Evolutionary conservation across 1,139 yeast genomes (phyloP).

Genomic region (Pichia sp.): DNA sequence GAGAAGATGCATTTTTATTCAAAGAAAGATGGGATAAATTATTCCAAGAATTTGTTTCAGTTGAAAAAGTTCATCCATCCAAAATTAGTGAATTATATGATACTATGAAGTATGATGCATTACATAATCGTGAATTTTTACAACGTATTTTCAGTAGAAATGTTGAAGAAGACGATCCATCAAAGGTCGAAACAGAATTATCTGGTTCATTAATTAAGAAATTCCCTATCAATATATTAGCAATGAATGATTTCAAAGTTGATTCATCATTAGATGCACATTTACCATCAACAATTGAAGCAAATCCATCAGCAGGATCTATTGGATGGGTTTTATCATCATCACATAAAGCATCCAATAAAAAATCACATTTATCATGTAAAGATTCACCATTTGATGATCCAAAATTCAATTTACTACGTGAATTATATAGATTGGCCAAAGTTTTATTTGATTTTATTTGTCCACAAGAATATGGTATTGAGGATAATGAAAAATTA

Average conservation of each 20-base stretch:
- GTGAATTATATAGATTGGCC: constrained; percentile 84
- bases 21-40: constrained; percentile 97
- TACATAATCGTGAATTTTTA: constrained; percentile 87
- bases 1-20: constrained; percentile 85
- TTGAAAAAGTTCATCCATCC: constrained; percentile 96
- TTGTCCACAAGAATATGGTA: constrained; percentile 98
- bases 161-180: constrained; percentile 25
- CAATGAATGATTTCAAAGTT: constrained; percentile 67
- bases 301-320: constrained; percentile 46
- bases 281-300: constrained; percentile 24
- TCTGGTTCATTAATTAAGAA: constrained; percentile 58
- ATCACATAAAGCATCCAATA: constrained; percentile 25
- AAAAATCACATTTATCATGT: constrained; percentile 20
- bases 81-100: constrained; percentile 94
- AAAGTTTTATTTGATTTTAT: constrained; percentile 94
- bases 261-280: constrained; percentile 33
- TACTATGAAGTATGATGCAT: constrained; percentile 97
- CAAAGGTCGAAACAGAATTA: constrained; percentile 29
- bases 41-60: constrained; percentile 84
- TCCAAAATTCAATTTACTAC: constrained; percentile 67
- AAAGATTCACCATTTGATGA: constrained; percentile 65
- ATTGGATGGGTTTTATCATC: constrained; percentile 70
- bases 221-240: constrained; percentile 73
- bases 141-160: constrained; percentile 74
- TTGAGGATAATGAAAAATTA: constrained; percentile 88